phyloP scores from a whole-genome alignment of 2,329 filamentous ascomycete genomes.

The Kalmusia sp. region DNA sequence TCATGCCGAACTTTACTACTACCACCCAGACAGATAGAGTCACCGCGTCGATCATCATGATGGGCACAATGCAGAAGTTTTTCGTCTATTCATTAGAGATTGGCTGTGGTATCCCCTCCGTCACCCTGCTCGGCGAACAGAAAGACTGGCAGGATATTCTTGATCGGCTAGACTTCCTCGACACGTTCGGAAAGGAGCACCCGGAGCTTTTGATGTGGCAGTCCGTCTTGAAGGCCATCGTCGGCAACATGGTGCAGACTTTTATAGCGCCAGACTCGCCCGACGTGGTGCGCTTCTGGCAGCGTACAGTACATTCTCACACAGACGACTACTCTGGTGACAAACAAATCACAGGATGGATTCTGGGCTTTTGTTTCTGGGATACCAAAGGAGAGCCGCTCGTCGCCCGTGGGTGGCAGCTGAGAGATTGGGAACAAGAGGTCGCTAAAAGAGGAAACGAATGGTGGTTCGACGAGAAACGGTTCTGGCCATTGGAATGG shows the following conservation, averaged over 20 bases:
- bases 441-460: background rate
- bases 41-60: slow-evolving; percentile 57
- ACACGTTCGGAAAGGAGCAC: slow-evolving; percentile 54
- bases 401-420: background rate
- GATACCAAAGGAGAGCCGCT: slow-evolving; percentile 2
- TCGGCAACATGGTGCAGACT: slow-evolving; percentile 2
- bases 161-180: slow-evolving; percentile 52
- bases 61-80: slow-evolving; percentile 60
- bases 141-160: slow-evolving; percentile 56
- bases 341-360: slow-evolving; percentile 4
- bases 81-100: slow-evolving; percentile 47
- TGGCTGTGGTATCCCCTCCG: slow-evolving; percentile 59
- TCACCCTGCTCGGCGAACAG: slow-evolving; percentile 58
- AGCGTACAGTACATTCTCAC: slow-evolving; percentile 1
- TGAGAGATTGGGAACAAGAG: background rate
- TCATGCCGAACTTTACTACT: slow-evolving; percentile 61
- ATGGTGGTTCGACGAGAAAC: background rate
- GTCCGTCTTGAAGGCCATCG: background rate
- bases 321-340: background rate
- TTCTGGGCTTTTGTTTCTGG: slow-evolving; percentile 10
- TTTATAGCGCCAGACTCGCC: slow-evolving; percentile 6
- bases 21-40: slow-evolving; percentile 55
- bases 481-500: background rate
- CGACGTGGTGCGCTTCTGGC: slow-evolving; percentile 9
- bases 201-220: slow-evolving; percentile 1